A percentile compares a stretch with the other conserved stretches of the same genome.
These are phyloP conservation scores for Avena atlantica DNA, from an alignment of 176 grass and related monocot genomes.

Conservation along the genomic window DNA sequence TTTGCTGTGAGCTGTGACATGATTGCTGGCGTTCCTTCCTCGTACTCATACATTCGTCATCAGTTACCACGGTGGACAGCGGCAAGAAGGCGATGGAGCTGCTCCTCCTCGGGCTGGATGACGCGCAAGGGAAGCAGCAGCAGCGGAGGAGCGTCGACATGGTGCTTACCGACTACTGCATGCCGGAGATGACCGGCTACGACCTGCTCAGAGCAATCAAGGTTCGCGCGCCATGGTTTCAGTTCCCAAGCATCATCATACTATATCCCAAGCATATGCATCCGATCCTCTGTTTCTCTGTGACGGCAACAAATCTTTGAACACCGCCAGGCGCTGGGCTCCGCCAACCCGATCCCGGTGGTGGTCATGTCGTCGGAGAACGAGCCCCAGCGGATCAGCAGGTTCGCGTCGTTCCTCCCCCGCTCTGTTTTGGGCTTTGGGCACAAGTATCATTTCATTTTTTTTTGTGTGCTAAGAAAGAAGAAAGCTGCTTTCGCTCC, in stretches of 20 bases:
- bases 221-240: slow-evolving; percentile 20
- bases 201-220: slow-evolving; percentile 92
- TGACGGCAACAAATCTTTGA: not conserved
- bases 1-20: not conserved
- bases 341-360: slow-evolving; percentile 73
- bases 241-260: not conserved
- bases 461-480: slow-evolving; percentile 34
- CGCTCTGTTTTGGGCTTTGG: too few relatives aligned
- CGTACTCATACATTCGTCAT: not conserved
- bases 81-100: slow-evolving; percentile 90
- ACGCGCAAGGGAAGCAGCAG: not conserved
- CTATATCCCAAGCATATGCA: too few relatives aligned
- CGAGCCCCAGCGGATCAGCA: slow-evolving; percentile 90
- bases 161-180: slow-evolving; percentile 93
- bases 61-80: slow-evolving; percentile 88
- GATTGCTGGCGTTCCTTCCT: not conserved
- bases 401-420: slow-evolving; percentile 22
- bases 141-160: slow-evolving; percentile 65
- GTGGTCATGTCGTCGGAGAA: slow-evolving; percentile 98
- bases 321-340: slow-evolving; percentile 55
- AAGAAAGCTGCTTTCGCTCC: slow-evolving; percentile 41
- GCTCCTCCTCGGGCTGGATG: slow-evolving; percentile 63
- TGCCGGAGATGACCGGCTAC: slow-evolving; percentile 98
- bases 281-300: not conserved
- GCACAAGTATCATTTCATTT: not conserved